phyloP scores from a whole-genome alignment of 129 eudicot species.

The Solidago caesia region DNA sequence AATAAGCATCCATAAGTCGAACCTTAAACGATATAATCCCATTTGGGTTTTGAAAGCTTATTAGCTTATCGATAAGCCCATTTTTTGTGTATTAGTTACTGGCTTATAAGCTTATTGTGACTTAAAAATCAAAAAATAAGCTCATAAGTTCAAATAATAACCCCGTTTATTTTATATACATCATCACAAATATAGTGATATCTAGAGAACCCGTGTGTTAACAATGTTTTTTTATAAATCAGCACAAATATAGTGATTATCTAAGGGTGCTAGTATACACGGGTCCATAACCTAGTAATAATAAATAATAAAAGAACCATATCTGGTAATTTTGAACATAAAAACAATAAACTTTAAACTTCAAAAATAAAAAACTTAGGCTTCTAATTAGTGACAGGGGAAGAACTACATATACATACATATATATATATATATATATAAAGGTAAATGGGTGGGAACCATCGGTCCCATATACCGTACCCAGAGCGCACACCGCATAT shows the following conservation, averaged over 20 bases:
- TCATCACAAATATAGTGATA: neutral
- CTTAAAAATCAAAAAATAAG: too few relatives aligned
- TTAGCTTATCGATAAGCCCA: too few relatives aligned
- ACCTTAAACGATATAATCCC: too few relatives aligned
- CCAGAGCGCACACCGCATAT: neutral
- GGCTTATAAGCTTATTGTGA: too few relatives aligned
- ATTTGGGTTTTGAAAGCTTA: too few relatives aligned
- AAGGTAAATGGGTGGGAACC: neutral
- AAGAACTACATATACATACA: too few relatives aligned
- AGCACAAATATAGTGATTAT: neutral
- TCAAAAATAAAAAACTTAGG: conserved; percentile 9
- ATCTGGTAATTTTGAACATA: neutral
- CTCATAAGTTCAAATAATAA: too few relatives aligned
- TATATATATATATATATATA: neutral
- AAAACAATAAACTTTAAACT: neutral
- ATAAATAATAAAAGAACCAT: neutral
- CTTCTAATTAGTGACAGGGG: neutral
- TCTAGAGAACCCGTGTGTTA: too few relatives aligned
- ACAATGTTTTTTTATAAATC: neutral
- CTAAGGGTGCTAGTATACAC: neutral
- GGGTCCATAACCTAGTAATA: too few relatives aligned
- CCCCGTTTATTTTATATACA: neutral
- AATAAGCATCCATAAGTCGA: too few relatives aligned
- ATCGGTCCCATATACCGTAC: too few relatives aligned
- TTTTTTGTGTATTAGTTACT: too few relatives aligned